Base-by-base conservation (phyloP, 495 filamentous ascomycete genomes). In the Evansstolkia leycettana region DNA sequence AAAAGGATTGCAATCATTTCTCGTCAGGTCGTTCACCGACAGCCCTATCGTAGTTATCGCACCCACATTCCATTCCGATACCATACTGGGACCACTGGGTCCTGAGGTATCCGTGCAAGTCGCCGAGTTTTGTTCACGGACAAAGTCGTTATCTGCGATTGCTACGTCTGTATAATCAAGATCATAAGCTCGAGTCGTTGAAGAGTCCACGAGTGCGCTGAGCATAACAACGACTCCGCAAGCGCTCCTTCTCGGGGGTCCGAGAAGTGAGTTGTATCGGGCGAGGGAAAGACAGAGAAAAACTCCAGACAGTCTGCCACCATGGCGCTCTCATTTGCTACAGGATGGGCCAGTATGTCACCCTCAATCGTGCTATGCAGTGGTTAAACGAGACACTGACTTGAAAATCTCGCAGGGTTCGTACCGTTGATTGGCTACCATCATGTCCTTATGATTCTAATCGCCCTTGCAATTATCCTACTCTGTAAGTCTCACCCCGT, bases 341-440 rank as follows among this genome's bases (percentile, higher is more conserved):
- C 45, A 34, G 48, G 48, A 48, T 43, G 52, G 38, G 47, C 40
- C 43, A 52, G 60, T 64, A 60, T 26, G 60, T 57, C 23, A 20
- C 19, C 9, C 9, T 9, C 5, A 23, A 9, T 23, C 9, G 5
- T 23, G 20, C 9, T 9, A n/a, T n/a, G n/a, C n/a, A n/a, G n/a
- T n/a, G n/a, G n/a, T n/a, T n/a, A n/a, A n/a, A n/a, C n/a, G 9
- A 23, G 20, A 23, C 4, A 5, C 20, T 23, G 20, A 23, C 9
- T 23, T 23, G 20, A 23, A 23, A 5, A 14, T n/a, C 16, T 7
- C 10, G 29, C 46, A 94, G 86, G 85, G 48, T 75, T 89, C 50
- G 71, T 95, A 64, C 89, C 90, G 39, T 85, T 94, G 63, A 76
- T 99, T 41, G 90, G 92, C 42, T 99, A 96, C 61, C 90, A 99